Percentiles rank a stretch among this genome's conserved stretches.
phyloP scores from a whole-genome alignment of 2,329 filamentous ascomycete species.

The Sclerotinia sclerotiorum region DNA sequence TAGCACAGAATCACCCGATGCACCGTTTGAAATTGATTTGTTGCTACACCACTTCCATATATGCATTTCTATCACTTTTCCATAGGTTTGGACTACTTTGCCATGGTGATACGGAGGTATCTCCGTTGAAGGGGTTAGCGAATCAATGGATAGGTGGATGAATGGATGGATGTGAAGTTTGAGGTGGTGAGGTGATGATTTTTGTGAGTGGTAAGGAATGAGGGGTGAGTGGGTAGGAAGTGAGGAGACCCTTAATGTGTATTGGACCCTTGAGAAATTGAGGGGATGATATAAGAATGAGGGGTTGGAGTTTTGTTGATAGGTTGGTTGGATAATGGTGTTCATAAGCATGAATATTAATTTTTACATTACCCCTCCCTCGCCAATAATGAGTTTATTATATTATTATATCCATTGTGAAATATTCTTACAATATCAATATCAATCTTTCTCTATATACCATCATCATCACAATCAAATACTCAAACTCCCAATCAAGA shows the following conservation, averaged over 20 bases:
- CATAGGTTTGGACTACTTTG: not conserved
- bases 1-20: too few species aligned
- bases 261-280: not conserved
- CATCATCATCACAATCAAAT: not conserved
- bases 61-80: conserved; percentile 11
- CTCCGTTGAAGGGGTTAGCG: not conserved
- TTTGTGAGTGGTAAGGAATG: too few species aligned
- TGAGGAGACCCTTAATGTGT: conserved; percentile 1
- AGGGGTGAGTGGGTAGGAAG: not conserved
- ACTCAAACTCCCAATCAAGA: not conserved
- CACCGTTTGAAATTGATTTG: not conserved
- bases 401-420: too few species aligned
- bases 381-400: not conserved
- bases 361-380: not conserved
- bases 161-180: not conserved
- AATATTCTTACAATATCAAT: not conserved
- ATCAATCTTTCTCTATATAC: not conserved
- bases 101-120: not conserved
- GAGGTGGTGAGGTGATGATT: not conserved
- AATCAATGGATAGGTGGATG: not conserved
- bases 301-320: not conserved
- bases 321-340: too few species aligned
- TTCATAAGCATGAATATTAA: conserved; percentile 13
- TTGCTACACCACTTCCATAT: not conserved
- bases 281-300: not conserved